These are phyloP conservation scores for Fusarium sp. DNA, from an alignment of 2,329 filamentous ascomycete genomes.

Conservation along the genomic window DNA sequence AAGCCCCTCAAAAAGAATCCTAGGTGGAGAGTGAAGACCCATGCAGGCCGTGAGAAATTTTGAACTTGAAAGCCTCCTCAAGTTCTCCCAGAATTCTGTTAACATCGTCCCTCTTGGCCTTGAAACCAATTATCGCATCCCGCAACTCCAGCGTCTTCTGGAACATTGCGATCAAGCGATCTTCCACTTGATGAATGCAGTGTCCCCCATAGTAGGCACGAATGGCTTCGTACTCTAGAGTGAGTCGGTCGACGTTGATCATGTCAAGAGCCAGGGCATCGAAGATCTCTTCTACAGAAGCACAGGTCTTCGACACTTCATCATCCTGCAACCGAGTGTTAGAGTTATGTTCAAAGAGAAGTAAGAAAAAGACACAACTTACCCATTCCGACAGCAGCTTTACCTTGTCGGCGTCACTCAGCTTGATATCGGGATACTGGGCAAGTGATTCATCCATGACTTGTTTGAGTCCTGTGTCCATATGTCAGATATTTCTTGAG, in stretches of 20 bases:
- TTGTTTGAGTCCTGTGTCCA: neutral
- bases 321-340: neutral
- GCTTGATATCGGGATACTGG: neutral
- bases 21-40: neutral
- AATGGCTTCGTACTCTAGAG: too few relatives aligned
- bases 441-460: neutral
- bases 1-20: neutral
- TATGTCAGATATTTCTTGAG: neutral
- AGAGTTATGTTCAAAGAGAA: neutral
- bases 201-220: too few relatives aligned
- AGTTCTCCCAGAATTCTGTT: neutral
- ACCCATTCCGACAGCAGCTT: neutral
- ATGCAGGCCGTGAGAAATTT: neutral
- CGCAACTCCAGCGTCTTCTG: too few relatives aligned
- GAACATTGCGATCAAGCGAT: too few relatives aligned
- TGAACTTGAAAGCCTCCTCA: neutral
- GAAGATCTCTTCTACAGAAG: neutral
- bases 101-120: too few relatives aligned
- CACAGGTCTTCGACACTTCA: neutral
- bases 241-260: too few relatives aligned
- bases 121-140: too few relatives aligned
- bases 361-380: neutral
- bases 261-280: neutral
- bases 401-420: neutral
- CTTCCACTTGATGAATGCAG: too few relatives aligned